These are phyloP conservation scores for Pseudogymnoascus sp. DNA, from an alignment of 2,329 filamentous ascomycete species.

Conservation along the genomic window DNA sequence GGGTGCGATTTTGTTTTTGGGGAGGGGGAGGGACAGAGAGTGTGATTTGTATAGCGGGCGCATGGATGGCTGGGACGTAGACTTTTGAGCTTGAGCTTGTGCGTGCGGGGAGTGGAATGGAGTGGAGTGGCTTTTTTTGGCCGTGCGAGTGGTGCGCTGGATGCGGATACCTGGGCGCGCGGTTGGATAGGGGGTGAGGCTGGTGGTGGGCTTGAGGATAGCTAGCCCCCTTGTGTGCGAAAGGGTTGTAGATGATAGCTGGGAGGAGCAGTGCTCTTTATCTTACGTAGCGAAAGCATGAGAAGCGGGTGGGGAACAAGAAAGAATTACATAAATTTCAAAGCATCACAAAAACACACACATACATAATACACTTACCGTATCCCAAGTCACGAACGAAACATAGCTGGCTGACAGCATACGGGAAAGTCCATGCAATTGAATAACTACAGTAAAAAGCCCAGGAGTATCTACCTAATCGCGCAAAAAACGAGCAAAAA, in stretches of 20 bases:
- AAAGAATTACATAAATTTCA: not conserved
- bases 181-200: not conserved
- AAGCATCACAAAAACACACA: not conserved
- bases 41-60: not conserved
- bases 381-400: no score
- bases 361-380: no score
- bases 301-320: not conserved
- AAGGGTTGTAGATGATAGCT: not conserved
- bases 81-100: not conserved
- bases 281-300: not conserved
- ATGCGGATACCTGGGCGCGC: not conserved
- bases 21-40: no score
- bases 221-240: not conserved
- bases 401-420: not conserved
- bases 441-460: not conserved
- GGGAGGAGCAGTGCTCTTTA: not conserved
- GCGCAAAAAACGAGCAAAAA: not conserved
- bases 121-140: not conserved
- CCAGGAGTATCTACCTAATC: slow-evolving; percentile 5
- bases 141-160: not conserved
- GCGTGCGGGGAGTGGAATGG: no score
- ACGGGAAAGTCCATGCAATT: not conserved
- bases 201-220: not conserved
- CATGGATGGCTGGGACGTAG: not conserved
- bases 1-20: not conserved